Conservation (phyloP, 1,284 basidiomycete species). For the Flammula alnicola region DNA sequence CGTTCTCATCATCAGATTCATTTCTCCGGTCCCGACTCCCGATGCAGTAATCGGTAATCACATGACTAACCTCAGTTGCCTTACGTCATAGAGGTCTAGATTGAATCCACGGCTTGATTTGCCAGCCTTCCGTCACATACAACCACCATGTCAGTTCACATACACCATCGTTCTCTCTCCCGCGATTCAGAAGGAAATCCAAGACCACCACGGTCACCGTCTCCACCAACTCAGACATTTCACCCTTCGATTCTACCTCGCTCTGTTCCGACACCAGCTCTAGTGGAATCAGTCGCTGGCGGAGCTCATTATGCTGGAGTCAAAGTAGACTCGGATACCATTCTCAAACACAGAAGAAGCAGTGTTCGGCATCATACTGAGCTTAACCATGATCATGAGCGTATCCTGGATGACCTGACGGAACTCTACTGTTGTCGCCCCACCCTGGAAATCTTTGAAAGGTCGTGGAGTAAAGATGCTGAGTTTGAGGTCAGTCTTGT, state of each 20-base stretch:
- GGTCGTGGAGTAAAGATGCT: conserved; percentile 63
- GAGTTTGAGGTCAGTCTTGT: conserved; percentile 56
- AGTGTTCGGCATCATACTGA: conserved; percentile 38
- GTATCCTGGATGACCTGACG: conserved; percentile 55
- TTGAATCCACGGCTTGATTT: neutral
- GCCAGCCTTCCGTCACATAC: conserved; percentile 5
- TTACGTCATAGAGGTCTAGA: conserved; percentile 7
- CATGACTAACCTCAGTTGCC: too few relatives aligned
- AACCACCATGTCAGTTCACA: conserved; percentile 28
- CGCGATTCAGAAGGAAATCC: conserved; percentile 24
- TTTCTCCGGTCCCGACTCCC: too few relatives aligned
- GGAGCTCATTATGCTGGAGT: conserved; percentile 62
- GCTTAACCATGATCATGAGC: conserved; percentile 44
- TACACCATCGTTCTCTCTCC: conserved; percentile 32
- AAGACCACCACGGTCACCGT: conserved; percentile 37
- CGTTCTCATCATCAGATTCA: too few relatives aligned
- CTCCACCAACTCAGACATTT: conserved; percentile 46
- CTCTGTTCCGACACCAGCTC: conserved; percentile 51
- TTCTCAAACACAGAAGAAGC: conserved; percentile 39
- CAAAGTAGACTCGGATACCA: conserved; percentile 38
- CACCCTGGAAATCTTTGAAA: conserved; percentile 56
- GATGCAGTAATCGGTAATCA: too few relatives aligned
- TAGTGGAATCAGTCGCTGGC: conserved; percentile 59
- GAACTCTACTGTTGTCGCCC: conserved; percentile 66
- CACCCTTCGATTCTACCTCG: conserved; percentile 45